A percentile compares a stretch with the other conserved stretches of the same genome.
These are phyloP conservation scores for Lactuca saligna DNA, from an alignment of 129 eudicot species.

Conservation along the genomic window DNA sequence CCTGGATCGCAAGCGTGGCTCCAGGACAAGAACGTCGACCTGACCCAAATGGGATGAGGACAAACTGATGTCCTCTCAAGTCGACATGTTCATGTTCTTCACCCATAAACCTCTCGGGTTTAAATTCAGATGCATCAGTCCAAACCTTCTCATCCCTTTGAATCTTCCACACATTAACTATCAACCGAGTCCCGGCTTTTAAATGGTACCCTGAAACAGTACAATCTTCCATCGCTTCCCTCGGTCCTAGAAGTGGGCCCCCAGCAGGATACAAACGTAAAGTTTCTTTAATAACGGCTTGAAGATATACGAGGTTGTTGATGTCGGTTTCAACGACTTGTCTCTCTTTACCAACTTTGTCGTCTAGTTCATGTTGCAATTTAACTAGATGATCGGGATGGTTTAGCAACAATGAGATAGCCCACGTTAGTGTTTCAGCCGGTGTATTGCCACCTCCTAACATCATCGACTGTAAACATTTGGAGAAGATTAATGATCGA, in stretches of 20 bases:
- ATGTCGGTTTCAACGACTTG: slow-evolving; percentile 41
- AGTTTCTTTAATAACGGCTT: slow-evolving; percentile 43
- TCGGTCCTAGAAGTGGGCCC: slow-evolving; percentile 23
- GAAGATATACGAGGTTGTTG: slow-evolving; percentile 31
- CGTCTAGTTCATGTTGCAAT: slow-evolving; percentile 38
- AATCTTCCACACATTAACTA: slow-evolving; percentile 39
- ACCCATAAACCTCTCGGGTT: slow-evolving; percentile 46
- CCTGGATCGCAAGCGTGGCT: slow-evolving; percentile 24
- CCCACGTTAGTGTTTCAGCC: slow-evolving; percentile 35
- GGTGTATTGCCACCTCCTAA: slow-evolving; percentile 33
- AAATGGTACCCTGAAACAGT: slow-evolving; percentile 27
- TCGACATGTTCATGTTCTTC: slow-evolving; percentile 37
- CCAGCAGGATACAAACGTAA: slow-evolving; percentile 33
- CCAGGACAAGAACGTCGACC: slow-evolving; percentile 58
- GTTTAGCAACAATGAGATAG: slow-evolving; percentile 30
- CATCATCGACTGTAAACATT: slow-evolving; percentile 16
- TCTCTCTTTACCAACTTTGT: slow-evolving; percentile 30
- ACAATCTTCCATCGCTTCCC: slow-evolving; percentile 30
- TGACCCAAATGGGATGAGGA: slow-evolving; percentile 47
- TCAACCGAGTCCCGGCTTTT: slow-evolving; percentile 32
- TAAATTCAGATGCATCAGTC: slow-evolving; percentile 33
- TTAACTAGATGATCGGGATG: slow-evolving; percentile 22
- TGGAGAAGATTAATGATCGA: too few relatives aligned
- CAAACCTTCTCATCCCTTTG: slow-evolving; percentile 44
- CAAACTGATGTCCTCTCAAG: slow-evolving; percentile 37